These are phyloP conservation scores for Aquilaria yunnanensis DNA, from an alignment of 345 rosid genomes.

Conservation along the genomic window DNA sequence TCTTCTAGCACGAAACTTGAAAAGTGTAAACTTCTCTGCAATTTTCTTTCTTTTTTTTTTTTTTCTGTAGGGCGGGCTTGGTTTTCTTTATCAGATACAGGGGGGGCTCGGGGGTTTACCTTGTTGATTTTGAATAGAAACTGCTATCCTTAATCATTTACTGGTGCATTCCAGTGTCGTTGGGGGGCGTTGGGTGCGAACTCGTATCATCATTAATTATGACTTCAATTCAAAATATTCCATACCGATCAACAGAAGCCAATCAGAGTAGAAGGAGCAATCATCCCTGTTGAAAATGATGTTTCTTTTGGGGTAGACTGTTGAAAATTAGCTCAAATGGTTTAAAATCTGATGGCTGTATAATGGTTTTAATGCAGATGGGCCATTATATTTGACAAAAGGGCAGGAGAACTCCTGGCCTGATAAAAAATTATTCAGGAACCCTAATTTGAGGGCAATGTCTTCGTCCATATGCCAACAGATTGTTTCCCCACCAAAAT, in stretches of 20 bases:
- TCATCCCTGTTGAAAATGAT: constrained; percentile 1
- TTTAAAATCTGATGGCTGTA: not conserved
- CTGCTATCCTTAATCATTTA: not conserved
- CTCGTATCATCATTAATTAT: not conserved
- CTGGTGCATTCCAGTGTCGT: not conserved
- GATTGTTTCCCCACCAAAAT: not conserved
- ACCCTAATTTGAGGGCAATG: not conserved
- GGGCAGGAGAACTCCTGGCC: not conserved
- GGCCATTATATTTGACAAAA: not conserved
- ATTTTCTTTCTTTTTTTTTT: not conserved
- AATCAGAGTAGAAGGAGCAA: constrained; percentile 15
- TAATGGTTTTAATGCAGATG: not conserved
- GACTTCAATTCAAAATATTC: constrained; percentile 7
- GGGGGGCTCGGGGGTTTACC: not conserved
- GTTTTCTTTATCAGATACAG: too few relatives aligned
- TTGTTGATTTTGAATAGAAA: not conserved
- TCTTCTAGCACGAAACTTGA: not conserved
- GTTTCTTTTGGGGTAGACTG: too few relatives aligned
- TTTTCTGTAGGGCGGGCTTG: not conserved
- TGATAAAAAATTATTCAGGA: not conserved
- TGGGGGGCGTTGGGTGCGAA: too few relatives aligned
- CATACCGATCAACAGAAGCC: constrained; percentile 8
- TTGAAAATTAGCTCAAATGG: not conserved
- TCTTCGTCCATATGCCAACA: not conserved
- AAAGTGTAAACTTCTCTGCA: not conserved